Conservation (phyloP, 768 basidiomycete species). For the Pleurotus giganteus region DNA sequence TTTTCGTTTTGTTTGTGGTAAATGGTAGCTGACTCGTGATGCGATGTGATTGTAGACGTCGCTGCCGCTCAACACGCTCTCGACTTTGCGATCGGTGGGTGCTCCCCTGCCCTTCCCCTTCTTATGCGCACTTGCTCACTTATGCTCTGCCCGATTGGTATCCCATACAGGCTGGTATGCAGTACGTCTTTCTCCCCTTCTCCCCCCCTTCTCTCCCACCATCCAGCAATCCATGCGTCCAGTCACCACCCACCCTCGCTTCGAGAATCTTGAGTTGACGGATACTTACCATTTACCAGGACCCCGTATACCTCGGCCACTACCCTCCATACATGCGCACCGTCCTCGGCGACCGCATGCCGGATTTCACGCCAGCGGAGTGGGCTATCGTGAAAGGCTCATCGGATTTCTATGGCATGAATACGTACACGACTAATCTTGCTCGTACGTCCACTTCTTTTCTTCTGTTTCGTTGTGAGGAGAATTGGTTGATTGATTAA, state of each 20-base stretch:
- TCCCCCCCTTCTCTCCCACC: too few relatives aligned
- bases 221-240: too few relatives aligned
- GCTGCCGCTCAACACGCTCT: conserved; percentile 70
- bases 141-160: conserved; percentile 26
- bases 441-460: conserved; percentile 37
- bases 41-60: conserved; percentile 41
- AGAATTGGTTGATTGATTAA: not conserved
- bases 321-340: conserved; percentile 61
- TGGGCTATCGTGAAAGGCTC: conserved; percentile 56
- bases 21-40: too few relatives aligned
- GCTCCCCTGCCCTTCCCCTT: conserved; percentile 15
- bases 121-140: conserved; percentile 22
- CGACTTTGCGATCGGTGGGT: conserved; percentile 67
- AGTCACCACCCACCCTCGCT: too few relatives aligned
- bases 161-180: conserved; percentile 52
- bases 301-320: conserved; percentile 69
- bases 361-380: conserved; percentile 56
- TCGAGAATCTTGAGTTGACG: not conserved
- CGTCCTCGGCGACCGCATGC: conserved; percentile 57
- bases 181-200: conserved; percentile 33
- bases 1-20: too few relatives aligned
- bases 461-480: not conserved
- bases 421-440: conserved; percentile 68
- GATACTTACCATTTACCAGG: conserved; percentile 29
- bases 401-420: conserved; percentile 73